Evolutionary conservation across 495 filamentous ascomycete species (phyloP).

Genomic region (Aspergillus ostianus): DNA sequence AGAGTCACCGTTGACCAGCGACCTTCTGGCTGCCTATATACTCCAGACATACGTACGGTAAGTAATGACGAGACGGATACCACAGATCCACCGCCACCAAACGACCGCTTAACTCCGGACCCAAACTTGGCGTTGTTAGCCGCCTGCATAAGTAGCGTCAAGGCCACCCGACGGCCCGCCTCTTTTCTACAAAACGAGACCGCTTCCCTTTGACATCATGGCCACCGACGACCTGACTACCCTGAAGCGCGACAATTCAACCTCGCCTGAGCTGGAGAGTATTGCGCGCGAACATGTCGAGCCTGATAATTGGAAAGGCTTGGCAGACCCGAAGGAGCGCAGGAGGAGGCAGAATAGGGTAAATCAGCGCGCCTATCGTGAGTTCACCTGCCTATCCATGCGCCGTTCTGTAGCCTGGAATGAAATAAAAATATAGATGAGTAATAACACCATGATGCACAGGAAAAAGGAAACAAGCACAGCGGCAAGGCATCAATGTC

Average conservation of each 20-base stretch:
- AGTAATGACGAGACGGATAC: background rate
- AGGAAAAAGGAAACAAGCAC: constrained; percentile 24
- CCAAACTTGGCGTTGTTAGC: background rate
- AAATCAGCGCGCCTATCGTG: constrained; percentile 44
- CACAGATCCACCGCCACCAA: too few species aligned
- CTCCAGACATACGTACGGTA: background rate
- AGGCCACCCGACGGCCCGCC: too few species aligned
- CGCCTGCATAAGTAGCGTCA: background rate
- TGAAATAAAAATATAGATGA: constrained; percentile 7
- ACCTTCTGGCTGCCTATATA: background rate
- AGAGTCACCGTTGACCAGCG: too few species aligned
- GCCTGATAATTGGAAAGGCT: constrained; percentile 39
- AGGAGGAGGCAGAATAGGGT: constrained; percentile 43
- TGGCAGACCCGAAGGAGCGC: constrained; percentile 38
- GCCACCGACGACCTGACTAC: background rate
- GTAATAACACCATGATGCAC: background rate
- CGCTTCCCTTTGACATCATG: background rate
- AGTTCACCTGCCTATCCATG: constrained; percentile 8
- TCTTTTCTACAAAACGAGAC: background rate
- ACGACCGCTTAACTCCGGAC: background rate
- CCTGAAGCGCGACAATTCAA: background rate
- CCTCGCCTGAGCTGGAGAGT: background rate
- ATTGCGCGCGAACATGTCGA: background rate
- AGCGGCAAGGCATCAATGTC: constrained; percentile 7
- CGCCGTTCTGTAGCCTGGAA: background rate